Percentiles rank a stretch among this genome's conserved stretches.
These are phyloP conservation scores for Phytophthora pinifolia DNA, from an alignment of 352 stramenopile species.

Conservation along the genomic window DNA sequence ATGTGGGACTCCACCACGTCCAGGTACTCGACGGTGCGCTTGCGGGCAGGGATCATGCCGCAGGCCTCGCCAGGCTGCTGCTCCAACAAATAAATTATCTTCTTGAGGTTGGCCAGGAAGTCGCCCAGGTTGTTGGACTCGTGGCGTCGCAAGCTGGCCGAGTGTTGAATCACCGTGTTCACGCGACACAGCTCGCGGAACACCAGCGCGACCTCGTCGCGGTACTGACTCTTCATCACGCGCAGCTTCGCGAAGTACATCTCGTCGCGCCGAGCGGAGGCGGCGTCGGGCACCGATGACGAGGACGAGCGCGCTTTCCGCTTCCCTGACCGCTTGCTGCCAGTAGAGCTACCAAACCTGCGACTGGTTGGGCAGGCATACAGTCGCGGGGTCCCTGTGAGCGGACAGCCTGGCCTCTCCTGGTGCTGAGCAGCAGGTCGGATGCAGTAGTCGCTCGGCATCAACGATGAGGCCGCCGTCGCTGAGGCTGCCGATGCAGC, in stretches of 20 bases:
- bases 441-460: conserved; percentile 15
- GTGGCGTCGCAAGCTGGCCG: conserved; percentile 64
- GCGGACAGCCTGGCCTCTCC: conserved; percentile 1
- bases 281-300: conserved; percentile 2
- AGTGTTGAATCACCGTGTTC: conserved; percentile 81
- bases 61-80: conserved; percentile 73
- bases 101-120: conserved; percentile 86
- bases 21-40: conserved; percentile 76
- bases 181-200: conserved; percentile 80
- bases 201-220: conserved; percentile 78
- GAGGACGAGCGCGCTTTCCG: conserved; percentile 26
- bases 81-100: conserved; percentile 90
- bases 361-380: conserved; percentile 12
- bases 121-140: conserved; percentile 83
- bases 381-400: conserved; percentile 9
- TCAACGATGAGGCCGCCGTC: conserved; percentile 4
- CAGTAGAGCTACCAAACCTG: conserved; percentile 10
- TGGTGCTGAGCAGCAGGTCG: conserved; percentile 12
- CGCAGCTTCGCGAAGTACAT: conserved; percentile 71
- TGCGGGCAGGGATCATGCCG: conserved; percentile 72
- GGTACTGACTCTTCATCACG: conserved; percentile 73
- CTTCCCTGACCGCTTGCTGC: conserved; percentile 30
- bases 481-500: neutral
- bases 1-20: conserved; percentile 86
- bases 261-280: conserved; percentile 37